Evolutionary conservation across 192 early-diverging fungal species (phyloP).

Genomic region (Piromyces sp.): DNA sequence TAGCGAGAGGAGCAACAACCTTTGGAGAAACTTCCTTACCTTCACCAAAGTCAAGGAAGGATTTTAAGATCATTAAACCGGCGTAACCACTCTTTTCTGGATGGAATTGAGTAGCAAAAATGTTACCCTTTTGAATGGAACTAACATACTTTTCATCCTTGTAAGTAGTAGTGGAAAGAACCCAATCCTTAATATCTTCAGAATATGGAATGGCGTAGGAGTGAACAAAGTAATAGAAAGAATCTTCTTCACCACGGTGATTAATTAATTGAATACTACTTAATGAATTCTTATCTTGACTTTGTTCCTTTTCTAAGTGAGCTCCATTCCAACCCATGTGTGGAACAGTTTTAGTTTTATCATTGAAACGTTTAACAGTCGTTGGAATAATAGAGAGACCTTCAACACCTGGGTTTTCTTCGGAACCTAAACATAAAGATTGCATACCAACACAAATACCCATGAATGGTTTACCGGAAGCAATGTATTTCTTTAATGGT

Average conservation of each 20-base stretch:
- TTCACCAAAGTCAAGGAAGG: constrained; percentile 50
- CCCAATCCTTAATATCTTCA: constrained; percentile 44
- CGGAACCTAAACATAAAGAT: constrained; percentile 72
- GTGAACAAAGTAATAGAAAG: constrained; percentile 93
- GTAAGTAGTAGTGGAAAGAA: constrained; percentile 69
- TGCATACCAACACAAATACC: constrained; percentile 99
- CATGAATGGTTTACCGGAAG: constrained; percentile 78
- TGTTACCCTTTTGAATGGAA: constrained; percentile 58
- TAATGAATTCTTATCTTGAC: background rate
- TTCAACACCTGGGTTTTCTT: constrained; percentile 59
- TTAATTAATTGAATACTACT: constrained; percentile 1
- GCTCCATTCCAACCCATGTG: constrained; percentile 97
- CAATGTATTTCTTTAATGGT: constrained; percentile 67
- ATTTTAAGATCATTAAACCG: constrained; percentile 59
- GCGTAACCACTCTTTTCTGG: constrained; percentile 92
- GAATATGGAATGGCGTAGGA: constrained; percentile 56
- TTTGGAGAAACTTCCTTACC: constrained; percentile 1
- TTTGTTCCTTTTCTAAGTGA: constrained; percentile 14
- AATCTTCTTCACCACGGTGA: constrained; percentile 18
- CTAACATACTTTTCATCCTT: constrained; percentile 73
- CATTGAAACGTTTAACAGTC: constrained; percentile 45
- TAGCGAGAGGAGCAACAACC: background rate
- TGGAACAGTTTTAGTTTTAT: constrained; percentile 64
- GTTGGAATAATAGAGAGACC: constrained; percentile 77
- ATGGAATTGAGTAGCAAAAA: constrained; percentile 98